phyloP scores from a whole-genome alignment of 2,329 filamentous ascomycete species.

The Chrysoporthe deuterocubensis region DNA sequence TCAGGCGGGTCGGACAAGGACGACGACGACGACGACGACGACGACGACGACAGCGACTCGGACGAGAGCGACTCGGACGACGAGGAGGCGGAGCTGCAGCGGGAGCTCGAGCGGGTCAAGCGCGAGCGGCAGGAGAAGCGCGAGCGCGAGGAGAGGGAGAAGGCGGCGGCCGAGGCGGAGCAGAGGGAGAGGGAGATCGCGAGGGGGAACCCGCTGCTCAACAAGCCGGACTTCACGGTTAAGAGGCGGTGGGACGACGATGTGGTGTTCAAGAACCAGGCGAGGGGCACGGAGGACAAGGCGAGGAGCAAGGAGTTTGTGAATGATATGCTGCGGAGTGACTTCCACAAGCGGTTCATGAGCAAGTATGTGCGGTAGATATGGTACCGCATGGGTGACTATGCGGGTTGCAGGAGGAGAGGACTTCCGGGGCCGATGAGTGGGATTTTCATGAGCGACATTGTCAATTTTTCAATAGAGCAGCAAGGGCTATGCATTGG shows the following conservation, averaged over 20 bases:
- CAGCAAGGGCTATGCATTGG: not conserved
- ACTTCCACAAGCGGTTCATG: constrained; percentile 99
- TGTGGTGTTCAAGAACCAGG: constrained; percentile 99
- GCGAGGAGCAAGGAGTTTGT: constrained; percentile 91
- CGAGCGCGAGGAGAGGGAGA: constrained; percentile 80
- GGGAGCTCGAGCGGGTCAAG: constrained; percentile 93
- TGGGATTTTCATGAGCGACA: not conserved
- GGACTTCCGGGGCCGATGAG: not conserved
- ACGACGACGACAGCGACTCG: constrained; percentile 50
- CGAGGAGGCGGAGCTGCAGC: constrained; percentile 85
- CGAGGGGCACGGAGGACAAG: constrained; percentile 89
- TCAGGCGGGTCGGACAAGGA: constrained; percentile 40
- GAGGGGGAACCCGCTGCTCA: constrained; percentile 88
- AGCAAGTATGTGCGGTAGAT: constrained; percentile 63
- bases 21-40: constrained; percentile 53
- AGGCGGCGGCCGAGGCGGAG: constrained; percentile 79
- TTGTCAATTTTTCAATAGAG: not conserved
- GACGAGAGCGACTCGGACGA: constrained; percentile 74
- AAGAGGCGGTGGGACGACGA: constrained; percentile 96
- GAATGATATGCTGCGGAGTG: constrained; percentile 89
- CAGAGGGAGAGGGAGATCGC: constrained; percentile 87
- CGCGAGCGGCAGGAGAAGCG: constrained; percentile 80
- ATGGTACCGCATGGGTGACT: not conserved
- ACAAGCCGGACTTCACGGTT: constrained; percentile 85
- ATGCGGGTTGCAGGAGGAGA: not conserved